Percentiles rank a stretch among this genome's conserved stretches.
Conservation (phyloP, 306 rosid species). For the Fragaria vesca region DNA sequence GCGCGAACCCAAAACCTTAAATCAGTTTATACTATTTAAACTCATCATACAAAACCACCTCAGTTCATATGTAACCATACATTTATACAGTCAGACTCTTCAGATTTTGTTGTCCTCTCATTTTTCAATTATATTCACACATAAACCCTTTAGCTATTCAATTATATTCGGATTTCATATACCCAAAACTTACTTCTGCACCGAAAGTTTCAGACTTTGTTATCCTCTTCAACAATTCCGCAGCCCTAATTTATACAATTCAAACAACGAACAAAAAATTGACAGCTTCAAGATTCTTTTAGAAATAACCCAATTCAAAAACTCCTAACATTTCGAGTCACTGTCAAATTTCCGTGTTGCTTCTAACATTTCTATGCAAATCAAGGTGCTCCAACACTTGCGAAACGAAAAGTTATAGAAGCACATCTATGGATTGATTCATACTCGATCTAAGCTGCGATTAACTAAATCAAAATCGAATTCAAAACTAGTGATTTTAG, state of each 20-base stretch:
- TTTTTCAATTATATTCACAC: not conserved
- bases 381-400: slow-evolving; percentile 5
- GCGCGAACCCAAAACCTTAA: not conserved
- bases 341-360: not conserved
- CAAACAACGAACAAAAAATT: not conserved
- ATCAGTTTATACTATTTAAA: not conserved
- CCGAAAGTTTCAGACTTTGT: not conserved
- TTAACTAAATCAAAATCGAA: not conserved
- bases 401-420: slow-evolving; percentile 1
- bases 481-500: not conserved
- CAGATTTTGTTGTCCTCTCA: not conserved
- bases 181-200: not conserved
- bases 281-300: not conserved
- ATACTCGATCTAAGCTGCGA: not conserved
- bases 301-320: not conserved
- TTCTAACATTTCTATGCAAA: not conserved
- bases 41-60: not conserved
- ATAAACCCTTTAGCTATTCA: not conserved
- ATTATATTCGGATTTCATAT: not conserved
- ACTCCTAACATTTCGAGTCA: not conserved
- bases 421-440: not conserved
- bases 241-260: not conserved
- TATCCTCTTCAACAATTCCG: not conserved
- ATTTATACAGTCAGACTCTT: not conserved
- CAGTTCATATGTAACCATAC: not conserved